Percentiles rank a stretch among this genome's conserved stretches.
These are phyloP conservation scores for Phytophthora pseudosyringae DNA, from an alignment of 352 stramenopile genomes.

Conservation along the genomic window DNA sequence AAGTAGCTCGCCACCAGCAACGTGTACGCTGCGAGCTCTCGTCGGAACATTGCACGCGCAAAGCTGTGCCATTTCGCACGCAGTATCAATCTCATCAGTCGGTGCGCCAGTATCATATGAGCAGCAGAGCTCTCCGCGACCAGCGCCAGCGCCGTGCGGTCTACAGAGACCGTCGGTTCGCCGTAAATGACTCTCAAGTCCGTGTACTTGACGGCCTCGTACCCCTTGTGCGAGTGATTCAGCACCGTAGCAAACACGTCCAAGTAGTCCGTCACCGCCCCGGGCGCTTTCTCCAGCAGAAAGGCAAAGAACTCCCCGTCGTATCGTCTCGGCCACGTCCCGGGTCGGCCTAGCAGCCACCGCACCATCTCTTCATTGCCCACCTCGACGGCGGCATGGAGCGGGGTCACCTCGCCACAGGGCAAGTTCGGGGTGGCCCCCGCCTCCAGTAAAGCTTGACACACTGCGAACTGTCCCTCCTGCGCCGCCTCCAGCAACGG, in stretches of 20 bases:
- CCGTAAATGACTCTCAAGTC: constrained; percentile 53
- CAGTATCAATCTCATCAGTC: constrained; percentile 59
- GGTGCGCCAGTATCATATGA: constrained; percentile 59
- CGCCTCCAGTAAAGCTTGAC: constrained; percentile 48
- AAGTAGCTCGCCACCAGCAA: constrained; percentile 60
- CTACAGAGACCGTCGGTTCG: constrained; percentile 52
- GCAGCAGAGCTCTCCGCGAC: constrained; percentile 46
- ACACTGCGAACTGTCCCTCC: constrained; percentile 60
- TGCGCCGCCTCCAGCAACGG: constrained; percentile 68
- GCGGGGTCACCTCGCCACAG: constrained; percentile 45
- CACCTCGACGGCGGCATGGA: constrained; percentile 58
- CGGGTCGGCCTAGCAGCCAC: constrained; percentile 52
- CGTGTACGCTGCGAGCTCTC: constrained; percentile 59
- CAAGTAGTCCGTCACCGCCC: constrained; percentile 47
- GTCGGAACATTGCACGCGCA: constrained; percentile 51
- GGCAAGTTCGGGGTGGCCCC: constrained; percentile 51
- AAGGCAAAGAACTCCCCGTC: constrained; percentile 59
- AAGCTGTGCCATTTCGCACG: constrained; percentile 72
- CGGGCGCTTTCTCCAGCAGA: constrained; percentile 60
- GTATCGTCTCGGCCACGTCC: constrained; percentile 38
- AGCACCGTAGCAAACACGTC: constrained; percentile 65
- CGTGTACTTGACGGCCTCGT: constrained; percentile 61
- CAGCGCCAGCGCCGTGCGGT: constrained; percentile 57
- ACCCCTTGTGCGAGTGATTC: constrained; percentile 34
- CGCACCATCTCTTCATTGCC: constrained; percentile 60